Conservation (phyloP, 805 yeast genomes). For the Saturnispora quitensis region DNA sequence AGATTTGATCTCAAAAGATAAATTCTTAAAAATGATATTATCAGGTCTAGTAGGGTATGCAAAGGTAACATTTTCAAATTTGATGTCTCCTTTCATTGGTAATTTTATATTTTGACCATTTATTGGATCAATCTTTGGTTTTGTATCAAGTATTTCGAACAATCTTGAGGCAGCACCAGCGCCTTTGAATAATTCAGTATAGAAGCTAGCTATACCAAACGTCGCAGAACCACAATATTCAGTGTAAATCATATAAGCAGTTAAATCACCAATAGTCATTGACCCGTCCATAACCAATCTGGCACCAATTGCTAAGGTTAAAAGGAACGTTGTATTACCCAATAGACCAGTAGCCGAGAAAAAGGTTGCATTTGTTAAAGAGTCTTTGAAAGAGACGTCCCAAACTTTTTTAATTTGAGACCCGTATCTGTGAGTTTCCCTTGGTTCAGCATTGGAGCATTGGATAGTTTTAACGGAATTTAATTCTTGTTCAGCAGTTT, state of each 20-base stretch:
- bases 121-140: slow-evolving; percentile 64
- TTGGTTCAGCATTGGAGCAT: slow-evolving; percentile 77
- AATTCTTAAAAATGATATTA: slow-evolving; percentile 50
- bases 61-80: slow-evolving; percentile 59
- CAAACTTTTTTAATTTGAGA: slow-evolving; percentile 59
- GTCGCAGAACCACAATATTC: slow-evolving; percentile 90
- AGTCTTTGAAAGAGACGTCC: slow-evolving; percentile 71
- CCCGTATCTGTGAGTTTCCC: slow-evolving; percentile 70
- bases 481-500: slow-evolving; percentile 85
- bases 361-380: slow-evolving; percentile 68
- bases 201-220: slow-evolving; percentile 84
- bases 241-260: slow-evolving; percentile 92
- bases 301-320: slow-evolving; percentile 73
- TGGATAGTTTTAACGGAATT: slow-evolving; percentile 84
- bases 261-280: slow-evolving; percentile 79
- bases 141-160: slow-evolving; percentile 76
- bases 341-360: slow-evolving; percentile 74
- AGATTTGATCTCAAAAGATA: slow-evolving; percentile 56
- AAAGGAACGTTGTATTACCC: slow-evolving; percentile 72
- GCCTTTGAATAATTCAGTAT: slow-evolving; percentile 92
- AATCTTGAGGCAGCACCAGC: slow-evolving; percentile 92
- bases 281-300: slow-evolving; percentile 64
- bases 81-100: slow-evolving; percentile 45
- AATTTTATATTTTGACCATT: slow-evolving; percentile 41
- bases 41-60: slow-evolving; percentile 82